phyloP scores from a whole-genome alignment of 164 flowering plant species.

The Protea cynaroides region DNA sequence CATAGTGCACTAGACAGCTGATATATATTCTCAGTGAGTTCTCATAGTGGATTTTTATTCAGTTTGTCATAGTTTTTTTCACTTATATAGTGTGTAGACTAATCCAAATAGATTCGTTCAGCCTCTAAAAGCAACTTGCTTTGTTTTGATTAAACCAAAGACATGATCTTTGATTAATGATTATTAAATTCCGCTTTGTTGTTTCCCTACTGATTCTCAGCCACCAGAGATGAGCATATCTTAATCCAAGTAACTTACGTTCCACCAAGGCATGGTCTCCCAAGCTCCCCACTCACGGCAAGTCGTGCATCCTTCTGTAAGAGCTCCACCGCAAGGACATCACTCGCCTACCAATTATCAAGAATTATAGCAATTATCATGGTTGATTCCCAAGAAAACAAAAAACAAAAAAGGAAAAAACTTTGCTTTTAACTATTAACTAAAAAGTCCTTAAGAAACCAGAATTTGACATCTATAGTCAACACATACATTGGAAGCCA shows the following conservation, averaged over 20 bases:
- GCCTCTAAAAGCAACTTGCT: no score
- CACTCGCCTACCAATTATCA: constrained; percentile 68
- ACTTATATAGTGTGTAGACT: no score
- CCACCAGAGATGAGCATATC: no score
- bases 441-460: neutral
- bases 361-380: neutral
- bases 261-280: constrained; percentile 89
- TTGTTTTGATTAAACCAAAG: no score
- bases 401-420: neutral
- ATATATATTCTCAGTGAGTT: no score
- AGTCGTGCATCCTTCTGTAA: constrained; percentile 93
- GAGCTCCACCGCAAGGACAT: constrained; percentile 96
- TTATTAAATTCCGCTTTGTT: no score
- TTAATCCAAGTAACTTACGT: constrained; percentile 42
- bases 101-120: no score
- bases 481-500: constrained; percentile 82
- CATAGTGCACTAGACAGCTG: no score
- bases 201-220: no score
- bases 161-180: no score
- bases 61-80: no score
- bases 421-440: constrained; percentile 2
- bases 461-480: neutral
- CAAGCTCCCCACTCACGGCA: constrained; percentile 79
- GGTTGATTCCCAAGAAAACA: neutral
- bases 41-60: no score